A percentile compares a stretch with the other conserved stretches of the same genome.
Evolutionary conservation across 306 rosid genomes (phyloP).

Genomic region (Sechiopsis laciniata): DNA sequence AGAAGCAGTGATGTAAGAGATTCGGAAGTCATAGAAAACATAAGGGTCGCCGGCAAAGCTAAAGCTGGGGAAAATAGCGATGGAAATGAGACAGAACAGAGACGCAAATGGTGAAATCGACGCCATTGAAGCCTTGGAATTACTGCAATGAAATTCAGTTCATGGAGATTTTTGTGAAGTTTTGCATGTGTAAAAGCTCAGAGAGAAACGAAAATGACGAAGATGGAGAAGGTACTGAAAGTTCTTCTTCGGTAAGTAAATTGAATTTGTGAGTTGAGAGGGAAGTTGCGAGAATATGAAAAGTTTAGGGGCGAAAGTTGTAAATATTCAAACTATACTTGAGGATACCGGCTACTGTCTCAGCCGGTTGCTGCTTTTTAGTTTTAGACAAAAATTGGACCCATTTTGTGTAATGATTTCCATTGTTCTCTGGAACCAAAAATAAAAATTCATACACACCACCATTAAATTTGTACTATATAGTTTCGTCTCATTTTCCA

Average conservation of each 20-base stretch:
- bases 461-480: too few relatives aligned
- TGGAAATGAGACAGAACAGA: constrained; percentile 21
- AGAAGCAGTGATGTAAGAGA: constrained; percentile 58
- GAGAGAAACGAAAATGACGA: neutral
- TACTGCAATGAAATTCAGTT: neutral
- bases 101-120: constrained; percentile 4
- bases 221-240: neutral
- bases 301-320: neutral
- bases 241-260: neutral
- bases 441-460: too few relatives aligned
- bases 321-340: neutral
- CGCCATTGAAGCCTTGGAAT: constrained; percentile 32
- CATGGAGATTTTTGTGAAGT: neutral
- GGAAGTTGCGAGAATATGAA: neutral
- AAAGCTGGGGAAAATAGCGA: constrained; percentile 34
- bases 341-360: neutral
- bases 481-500: too few relatives aligned
- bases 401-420: too few relatives aligned
- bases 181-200: neutral
- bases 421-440: too few relatives aligned
- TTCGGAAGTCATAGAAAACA: constrained; percentile 42
- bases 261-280: neutral
- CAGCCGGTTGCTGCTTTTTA: neutral
- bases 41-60: constrained; percentile 56
- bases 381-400: too few relatives aligned